A percentile compares a stretch with the other conserved stretches of the same genome.
These are phyloP conservation scores for Aristolochia californica DNA, from an alignment of 164 flowering plant species.

Conservation along the genomic window DNA sequence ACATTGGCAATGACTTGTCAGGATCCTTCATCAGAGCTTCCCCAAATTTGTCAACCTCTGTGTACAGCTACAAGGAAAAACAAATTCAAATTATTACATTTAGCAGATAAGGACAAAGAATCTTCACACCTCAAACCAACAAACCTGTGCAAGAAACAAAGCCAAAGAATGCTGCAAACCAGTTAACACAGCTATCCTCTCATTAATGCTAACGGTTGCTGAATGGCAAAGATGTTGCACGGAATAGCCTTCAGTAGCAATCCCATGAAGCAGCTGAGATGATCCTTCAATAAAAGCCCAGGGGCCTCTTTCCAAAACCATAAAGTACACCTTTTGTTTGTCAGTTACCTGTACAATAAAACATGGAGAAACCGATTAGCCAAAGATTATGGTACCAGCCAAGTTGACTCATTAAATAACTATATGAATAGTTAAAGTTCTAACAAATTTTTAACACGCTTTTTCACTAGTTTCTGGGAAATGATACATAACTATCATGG, in stretches of 20 bases:
- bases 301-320: constrained; percentile 89
- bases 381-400: constrained; percentile 7
- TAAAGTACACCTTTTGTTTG: constrained; percentile 57
- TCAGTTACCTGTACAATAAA: constrained; percentile 33
- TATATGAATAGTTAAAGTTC: constrained; percentile 13
- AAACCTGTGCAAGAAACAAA: constrained; percentile 75
- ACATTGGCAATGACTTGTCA: constrained; percentile 44
- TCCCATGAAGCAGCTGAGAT: constrained; percentile 34
- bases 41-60: constrained; percentile 60
- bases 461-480: too few relatives aligned
- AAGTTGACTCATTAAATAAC: neutral
- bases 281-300: constrained; percentile 57
- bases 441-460: too few relatives aligned
- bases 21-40: constrained; percentile 51
- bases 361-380: neutral
- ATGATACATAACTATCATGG: too few relatives aligned
- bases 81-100: neutral
- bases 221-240: constrained; percentile 36
- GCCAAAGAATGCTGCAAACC: constrained; percentile 55
- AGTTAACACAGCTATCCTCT: constrained; percentile 50
- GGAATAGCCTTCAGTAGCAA: constrained; percentile 36
- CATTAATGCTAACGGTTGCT: constrained; percentile 54
- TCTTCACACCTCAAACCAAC: neutral
- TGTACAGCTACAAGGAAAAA: constrained; percentile 40
- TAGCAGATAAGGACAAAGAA: neutral